phyloP scores from a whole-genome alignment of 768 basidiomycete genomes.

The Phylloporus sp. region DNA sequence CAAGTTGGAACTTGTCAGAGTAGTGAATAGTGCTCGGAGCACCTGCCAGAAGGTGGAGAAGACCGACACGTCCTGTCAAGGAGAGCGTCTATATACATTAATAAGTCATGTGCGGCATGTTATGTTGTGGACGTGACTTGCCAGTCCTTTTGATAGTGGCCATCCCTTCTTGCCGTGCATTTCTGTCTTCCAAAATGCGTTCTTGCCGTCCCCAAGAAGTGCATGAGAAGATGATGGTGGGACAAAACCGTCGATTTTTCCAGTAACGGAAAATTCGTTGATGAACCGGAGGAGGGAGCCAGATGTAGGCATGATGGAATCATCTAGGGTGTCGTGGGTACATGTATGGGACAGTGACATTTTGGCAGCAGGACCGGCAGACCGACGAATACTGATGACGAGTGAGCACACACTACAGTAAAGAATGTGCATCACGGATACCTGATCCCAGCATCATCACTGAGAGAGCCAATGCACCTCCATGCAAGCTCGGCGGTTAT shows the following conservation, averaged over 20 bases:
- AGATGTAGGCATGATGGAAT: conserved; percentile 25
- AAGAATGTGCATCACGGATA: conserved; percentile 23
- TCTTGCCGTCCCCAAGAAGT: conserved; percentile 21
- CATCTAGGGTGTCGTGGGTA: conserved; percentile 47
- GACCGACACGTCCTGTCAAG: conserved; percentile 65
- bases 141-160: conserved; percentile 20
- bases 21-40: conserved; percentile 45
- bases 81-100: conserved; percentile 61
- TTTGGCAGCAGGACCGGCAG: conserved; percentile 78
- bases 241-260: conserved; percentile 20
- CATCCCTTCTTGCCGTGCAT: conserved; percentile 21
- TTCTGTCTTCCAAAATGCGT: conserved; percentile 28
- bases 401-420: conserved; percentile 2
- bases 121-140: conserved; percentile 5
- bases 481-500: conserved; percentile 80
- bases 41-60: conserved; percentile 60
- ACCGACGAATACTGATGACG: conserved; percentile 66
- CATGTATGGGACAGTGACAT: conserved; percentile 80
- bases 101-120: neutral
- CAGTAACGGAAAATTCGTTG: conserved; percentile 20
- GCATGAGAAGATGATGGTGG: neutral
- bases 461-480: conserved; percentile 68
- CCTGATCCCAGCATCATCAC: conserved; percentile 80
- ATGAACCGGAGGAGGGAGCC: conserved; percentile 20
- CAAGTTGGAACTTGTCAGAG: conserved; percentile 88